Base-by-base conservation (phyloP, 495 filamentous ascomycete genomes). In the Podospora conica region DNA sequence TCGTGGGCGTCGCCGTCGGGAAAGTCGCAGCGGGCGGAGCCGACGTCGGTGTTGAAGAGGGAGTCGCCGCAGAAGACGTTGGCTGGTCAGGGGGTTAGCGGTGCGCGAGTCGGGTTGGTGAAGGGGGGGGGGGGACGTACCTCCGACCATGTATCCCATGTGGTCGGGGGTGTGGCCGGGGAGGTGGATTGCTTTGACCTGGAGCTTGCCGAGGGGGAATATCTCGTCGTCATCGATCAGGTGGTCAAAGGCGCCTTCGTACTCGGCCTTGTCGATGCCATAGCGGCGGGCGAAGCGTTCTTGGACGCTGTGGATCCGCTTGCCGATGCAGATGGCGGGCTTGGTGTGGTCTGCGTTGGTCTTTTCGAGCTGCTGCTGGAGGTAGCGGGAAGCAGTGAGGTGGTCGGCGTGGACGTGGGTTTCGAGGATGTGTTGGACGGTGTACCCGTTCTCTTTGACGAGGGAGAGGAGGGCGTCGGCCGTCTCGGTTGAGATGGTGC, bases 381-480 rank as follows among this genome's bases (percentile, higher is more conserved):
- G 75, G 65, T 87, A 89, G 6, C 72, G 74, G 0, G 85, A 73
- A 0, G 86, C 81, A 1, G 84, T 87, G n/a, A 87, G 71, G 69
- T 88, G 86, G 74, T 88, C 86, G 55, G 86, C 86, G 68, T 89
- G 86, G 12, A 78, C 80, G 68, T 88, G 86, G 0, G 86, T 87
- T 69, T 88, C 86, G 21, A 88, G 77, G 29, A 88, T 81, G 7
- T 64, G 67, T 2, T 68, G 70, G 55, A 87, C 71, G 9, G 31
- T 78, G 72, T 86, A 87, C 9, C 77, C 77, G 1, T 84, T 66
- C 24, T 78, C 65, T 10, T 70, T 61, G 56, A 82, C 68, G 4
- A 84, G 27, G 0, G 69, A 29, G 0, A 88, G 75, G 0, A 88
- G 61, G 0, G 25, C 40, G 66, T 87, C 84, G 28, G 86, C 86